These are phyloP conservation scores for Erigeron canadensis DNA, from an alignment of 129 eudicot genomes.

Conservation along the genomic window DNA sequence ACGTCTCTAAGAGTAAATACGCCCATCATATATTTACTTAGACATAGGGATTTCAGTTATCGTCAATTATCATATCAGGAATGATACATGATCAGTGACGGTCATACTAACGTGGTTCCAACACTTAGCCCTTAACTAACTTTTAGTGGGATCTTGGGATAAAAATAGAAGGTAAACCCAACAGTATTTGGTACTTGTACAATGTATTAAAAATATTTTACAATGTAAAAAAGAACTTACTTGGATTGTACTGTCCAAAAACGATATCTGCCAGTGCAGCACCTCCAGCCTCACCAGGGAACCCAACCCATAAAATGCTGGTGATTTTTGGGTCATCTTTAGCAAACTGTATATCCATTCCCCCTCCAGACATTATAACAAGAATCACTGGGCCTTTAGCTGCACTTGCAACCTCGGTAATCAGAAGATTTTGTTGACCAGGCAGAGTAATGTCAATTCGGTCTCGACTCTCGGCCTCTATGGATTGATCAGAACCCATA, in stretches of 20 bases:
- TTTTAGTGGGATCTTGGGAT: background rate
- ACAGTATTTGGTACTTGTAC: background rate
- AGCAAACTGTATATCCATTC: constrained; percentile 87
- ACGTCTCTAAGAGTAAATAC: no score
- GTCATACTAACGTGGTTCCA: no score
- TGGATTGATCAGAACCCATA: constrained; percentile 81
- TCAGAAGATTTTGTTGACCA: constrained; percentile 72
- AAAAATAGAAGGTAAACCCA: background rate
- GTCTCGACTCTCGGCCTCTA: constrained; percentile 75
- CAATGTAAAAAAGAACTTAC: constrained; percentile 32
- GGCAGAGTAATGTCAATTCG: constrained; percentile 72
- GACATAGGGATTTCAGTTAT: no score
- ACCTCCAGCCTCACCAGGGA: constrained; percentile 97
- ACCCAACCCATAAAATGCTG: constrained; percentile 92
- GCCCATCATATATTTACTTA: no score
- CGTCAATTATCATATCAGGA: no score
- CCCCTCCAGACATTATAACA: constrained; percentile 96
- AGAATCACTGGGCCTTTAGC: constrained; percentile 93
- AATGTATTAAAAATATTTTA: background rate
- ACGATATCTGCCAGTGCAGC: constrained; percentile 90
- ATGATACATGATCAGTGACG: no score
- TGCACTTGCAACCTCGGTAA: constrained; percentile 59
- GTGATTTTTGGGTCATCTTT: constrained; percentile 70
- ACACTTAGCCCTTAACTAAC: background rate
- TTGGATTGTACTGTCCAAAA: constrained; percentile 77